Evolutionary conservation across 169 alveolate species (phyloP), one percentile per base, ranked within the genome.

Genomic region (Eimeria necatrix): DNA sequence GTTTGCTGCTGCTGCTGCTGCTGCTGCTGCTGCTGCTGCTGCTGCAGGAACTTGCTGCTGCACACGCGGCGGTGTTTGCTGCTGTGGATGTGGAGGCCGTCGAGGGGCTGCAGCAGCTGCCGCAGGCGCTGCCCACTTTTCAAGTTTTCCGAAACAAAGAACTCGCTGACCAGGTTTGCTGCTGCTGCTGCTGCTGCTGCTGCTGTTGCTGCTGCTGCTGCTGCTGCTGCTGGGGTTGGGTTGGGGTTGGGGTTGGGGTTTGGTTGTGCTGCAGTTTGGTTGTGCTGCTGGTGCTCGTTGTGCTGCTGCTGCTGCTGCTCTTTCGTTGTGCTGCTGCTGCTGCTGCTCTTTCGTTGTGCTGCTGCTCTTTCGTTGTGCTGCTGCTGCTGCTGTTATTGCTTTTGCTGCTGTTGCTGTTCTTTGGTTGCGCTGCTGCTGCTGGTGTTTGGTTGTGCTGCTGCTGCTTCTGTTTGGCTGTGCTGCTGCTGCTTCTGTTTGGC

Each of bases 11-110:
- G 7, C 46, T 74, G 51, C 32, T 46, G 12, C 86, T 14, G 12
- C n/a, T 26, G 18, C 53, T 8, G 10, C 81, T 20, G n/a, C 81
- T 20, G n/a, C 81, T 52, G 48, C 56, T 52, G 41, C 7, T 32
- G 6, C 41, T 88, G 12, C 83, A 91, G 95, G 53, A 51, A 22
- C 52, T 91, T 5, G 8, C 80, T 16, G 83, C 8, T 4, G 20
- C 32, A 5, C 76, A 91, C 56, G 80, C 18, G 22, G 95, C 90
- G 12, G 4, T 68, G 41, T 91, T 91, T 53, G 68, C 32, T 14
- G 26, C 81, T 51, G 83, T 91, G 22, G 90, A 91, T 32, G 83
- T 91, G 12, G 95, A 91, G 20, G 90, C 73, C 24, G 56, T 68
- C 22, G 56, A 76, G n/a, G 80, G 76, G 14, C 22, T 24, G 5